Evolutionary conservation across 2,329 filamentous ascomycete genomes (phyloP).

Genomic region (Xylariaceae sp.): DNA sequence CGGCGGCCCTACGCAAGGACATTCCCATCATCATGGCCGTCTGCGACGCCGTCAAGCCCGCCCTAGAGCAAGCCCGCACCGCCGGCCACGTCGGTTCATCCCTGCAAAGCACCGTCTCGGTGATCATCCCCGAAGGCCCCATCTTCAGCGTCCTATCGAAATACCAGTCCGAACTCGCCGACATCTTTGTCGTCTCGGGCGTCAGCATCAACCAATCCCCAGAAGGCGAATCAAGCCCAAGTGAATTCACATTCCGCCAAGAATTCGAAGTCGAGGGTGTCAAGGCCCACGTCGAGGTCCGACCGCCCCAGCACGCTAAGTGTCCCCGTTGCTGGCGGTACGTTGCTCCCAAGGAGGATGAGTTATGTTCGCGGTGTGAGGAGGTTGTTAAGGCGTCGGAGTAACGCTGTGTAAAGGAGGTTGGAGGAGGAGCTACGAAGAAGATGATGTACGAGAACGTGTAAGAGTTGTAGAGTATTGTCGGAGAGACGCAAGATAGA

Average conservation of each 20-base stretch:
- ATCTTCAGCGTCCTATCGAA: constrained; percentile 33
- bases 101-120: constrained; percentile 66
- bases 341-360: constrained; percentile 59
- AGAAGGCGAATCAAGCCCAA: constrained; percentile 42
- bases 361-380: constrained; percentile 69
- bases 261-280: constrained; percentile 39
- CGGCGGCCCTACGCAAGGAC: constrained; percentile 38
- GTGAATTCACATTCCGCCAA: constrained; percentile 32
- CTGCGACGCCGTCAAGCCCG: constrained; percentile 64
- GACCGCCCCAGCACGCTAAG: constrained; percentile 56
- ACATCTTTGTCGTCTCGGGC: constrained; percentile 54
- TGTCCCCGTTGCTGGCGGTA: constrained; percentile 90
- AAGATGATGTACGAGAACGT: neutral
- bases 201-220: constrained; percentile 35
- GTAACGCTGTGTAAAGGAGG: too few relatives aligned
- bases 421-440: neutral
- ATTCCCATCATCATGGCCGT: constrained; percentile 48
- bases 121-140: constrained; percentile 39
- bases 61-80: constrained; percentile 66
- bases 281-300: constrained; percentile 39
- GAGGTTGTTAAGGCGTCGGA: constrained; percentile 45
- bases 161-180: constrained; percentile 49
- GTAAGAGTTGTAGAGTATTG: too few relatives aligned
- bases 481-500: too few relatives aligned
- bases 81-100: constrained; percentile 74